Evolutionary conservation across 2,329 filamentous ascomycete genomes (phyloP).

Genomic region (Dichotomopilus funicola): DNA sequence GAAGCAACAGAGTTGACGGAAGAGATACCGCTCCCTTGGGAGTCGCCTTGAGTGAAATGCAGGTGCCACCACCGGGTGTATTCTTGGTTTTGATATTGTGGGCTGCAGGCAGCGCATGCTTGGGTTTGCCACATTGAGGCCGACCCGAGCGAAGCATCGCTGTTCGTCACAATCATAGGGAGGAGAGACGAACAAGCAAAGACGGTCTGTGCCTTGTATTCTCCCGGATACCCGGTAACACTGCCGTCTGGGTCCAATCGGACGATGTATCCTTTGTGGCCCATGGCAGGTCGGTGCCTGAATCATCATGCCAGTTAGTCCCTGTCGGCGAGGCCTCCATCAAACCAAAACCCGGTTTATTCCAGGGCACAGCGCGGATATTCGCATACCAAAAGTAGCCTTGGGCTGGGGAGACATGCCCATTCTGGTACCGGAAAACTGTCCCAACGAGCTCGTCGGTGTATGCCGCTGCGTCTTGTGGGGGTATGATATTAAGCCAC

Average conservation of each 20-base stretch:
- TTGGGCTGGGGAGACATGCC: slow-evolving; percentile 23
- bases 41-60: slow-evolving; percentile 21
- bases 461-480: slow-evolving; percentile 22
- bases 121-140: slow-evolving; percentile 12
- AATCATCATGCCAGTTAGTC: not conserved
- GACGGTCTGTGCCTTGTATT: slow-evolving; percentile 27
- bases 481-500: slow-evolving; percentile 31
- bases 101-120: slow-evolving; percentile 14
- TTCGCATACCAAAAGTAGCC: slow-evolving; percentile 21
- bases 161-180: slow-evolving; percentile 29
- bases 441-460: slow-evolving; percentile 24
- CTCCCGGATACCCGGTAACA: not conserved
- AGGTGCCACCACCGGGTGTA: slow-evolving; percentile 25
- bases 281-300: slow-evolving; percentile 4
- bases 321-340: too few relatives aligned
- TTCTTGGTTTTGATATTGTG: not conserved
- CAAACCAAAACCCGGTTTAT: too few relatives aligned
- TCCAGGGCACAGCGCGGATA: not conserved
- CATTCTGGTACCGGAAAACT: slow-evolving; percentile 34
- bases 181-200: slow-evolving; percentile 34
- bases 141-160: slow-evolving; percentile 10
- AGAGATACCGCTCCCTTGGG: slow-evolving; percentile 25
- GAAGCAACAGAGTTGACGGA: slow-evolving; percentile 22
- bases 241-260: not conserved
- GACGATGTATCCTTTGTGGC: slow-evolving; percentile 10